Conservation (phyloP, 129 eudicot species). For the Oenanthe sinensis region DNA sequence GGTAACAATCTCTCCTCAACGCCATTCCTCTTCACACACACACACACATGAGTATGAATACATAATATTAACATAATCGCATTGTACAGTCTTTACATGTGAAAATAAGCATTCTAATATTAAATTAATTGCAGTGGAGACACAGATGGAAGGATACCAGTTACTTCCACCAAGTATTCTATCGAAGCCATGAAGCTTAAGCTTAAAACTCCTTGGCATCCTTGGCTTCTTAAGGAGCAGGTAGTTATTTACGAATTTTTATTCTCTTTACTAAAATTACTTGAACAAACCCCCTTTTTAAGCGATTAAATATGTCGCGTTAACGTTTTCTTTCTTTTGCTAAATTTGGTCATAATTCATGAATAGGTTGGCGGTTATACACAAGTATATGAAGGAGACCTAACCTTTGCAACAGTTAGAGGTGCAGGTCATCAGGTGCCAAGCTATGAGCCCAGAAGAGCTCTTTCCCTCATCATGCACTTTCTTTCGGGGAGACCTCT, state of each 20-base stretch:
- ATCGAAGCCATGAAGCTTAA: constrained; percentile 46
- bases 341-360: background rate
- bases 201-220: constrained; percentile 53
- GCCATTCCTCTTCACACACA: background rate
- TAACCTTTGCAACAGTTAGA: constrained; percentile 75
- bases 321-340: background rate
- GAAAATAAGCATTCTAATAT: background rate
- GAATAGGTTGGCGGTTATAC: constrained; percentile 72
- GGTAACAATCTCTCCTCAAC: constrained; percentile 27
- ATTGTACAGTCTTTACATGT: background rate
- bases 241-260: constrained; percentile 14
- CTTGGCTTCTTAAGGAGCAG: constrained; percentile 63
- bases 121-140: constrained; percentile 47
- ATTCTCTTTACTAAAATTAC: background rate
- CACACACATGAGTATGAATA: background rate
- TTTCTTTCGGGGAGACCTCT: constrained; percentile 54
- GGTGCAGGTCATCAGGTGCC: constrained; percentile 97
- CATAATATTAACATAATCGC: background rate
- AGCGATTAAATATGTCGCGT: background rate
- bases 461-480: constrained; percentile 52
- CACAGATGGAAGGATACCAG: constrained; percentile 73
- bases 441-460: constrained; percentile 68
- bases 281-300: background rate
- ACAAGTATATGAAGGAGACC: constrained; percentile 57
- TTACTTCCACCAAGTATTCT: constrained; percentile 72